Conservation (phyloP, 306 rosid genomes). For the Geum urbanum region DNA sequence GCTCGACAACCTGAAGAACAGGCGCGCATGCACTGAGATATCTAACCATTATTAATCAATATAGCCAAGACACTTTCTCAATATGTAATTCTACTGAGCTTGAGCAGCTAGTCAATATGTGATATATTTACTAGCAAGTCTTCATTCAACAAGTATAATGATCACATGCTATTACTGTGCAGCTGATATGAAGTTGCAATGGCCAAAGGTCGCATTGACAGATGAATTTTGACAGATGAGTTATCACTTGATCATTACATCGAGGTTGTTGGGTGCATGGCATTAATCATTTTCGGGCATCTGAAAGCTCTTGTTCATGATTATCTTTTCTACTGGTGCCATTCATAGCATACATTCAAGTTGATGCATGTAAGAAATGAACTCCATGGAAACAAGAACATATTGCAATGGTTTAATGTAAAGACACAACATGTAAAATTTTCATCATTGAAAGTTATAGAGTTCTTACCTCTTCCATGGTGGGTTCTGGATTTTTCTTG, state of each 20-base stretch:
- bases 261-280: neutral
- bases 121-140: neutral
- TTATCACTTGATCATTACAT: neutral
- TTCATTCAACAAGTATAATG: neutral
- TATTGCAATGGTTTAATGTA: neutral
- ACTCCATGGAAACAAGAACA: neutral
- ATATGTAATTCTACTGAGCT: neutral
- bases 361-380: neutral
- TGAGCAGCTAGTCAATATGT: neutral
- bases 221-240: neutral
- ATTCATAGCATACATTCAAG: neutral
- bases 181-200: slow-evolving; percentile 6
- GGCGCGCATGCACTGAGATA: neutral
- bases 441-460: neutral
- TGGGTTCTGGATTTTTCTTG: slow-evolving; percentile 66
- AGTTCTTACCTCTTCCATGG: slow-evolving; percentile 46
- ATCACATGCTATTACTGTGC: neutral
- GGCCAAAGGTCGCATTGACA: neutral
- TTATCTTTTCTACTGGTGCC: neutral
- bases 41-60: neutral
- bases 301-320: neutral
- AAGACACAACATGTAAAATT: neutral
- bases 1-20: slow-evolving; percentile 47
- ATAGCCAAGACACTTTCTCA: neutral
- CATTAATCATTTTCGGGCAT: neutral